Evolutionary conservation across 176 grass and related monocot genomes (phyloP).

Genomic region (Guadua angustifolia): DNA sequence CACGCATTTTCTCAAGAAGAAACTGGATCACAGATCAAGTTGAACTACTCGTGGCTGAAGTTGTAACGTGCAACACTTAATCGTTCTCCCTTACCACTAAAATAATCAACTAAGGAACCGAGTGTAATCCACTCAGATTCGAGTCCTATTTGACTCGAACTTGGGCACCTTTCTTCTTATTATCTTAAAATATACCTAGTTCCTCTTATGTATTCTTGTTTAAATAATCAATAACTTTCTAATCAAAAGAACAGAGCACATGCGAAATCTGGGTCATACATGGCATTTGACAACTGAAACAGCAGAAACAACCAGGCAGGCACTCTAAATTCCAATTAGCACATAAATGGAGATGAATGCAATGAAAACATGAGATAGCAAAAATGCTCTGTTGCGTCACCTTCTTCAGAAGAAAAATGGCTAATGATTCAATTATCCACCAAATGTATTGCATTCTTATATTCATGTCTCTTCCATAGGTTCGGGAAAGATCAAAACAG

Average conservation of each 20-base stretch:
- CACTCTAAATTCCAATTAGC: not conserved
- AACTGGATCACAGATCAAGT: no score
- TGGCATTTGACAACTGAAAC: not conserved
- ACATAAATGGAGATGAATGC: not conserved
- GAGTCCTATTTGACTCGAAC: no score
- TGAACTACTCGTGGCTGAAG: no score
- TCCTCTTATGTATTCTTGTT: no score
- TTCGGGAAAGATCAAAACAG: not conserved
- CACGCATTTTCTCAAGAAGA: no score
- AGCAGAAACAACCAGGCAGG: not conserved
- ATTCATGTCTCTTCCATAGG: not conserved
- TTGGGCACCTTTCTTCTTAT: no score
- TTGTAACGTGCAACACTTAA: no score
- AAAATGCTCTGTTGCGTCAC: not conserved
- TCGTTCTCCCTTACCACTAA: no score
- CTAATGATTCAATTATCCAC: not conserved
- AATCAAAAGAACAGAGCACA: not conserved
- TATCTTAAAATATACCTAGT: no score
- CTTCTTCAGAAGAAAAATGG: not conserved
- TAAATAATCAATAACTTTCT: no score
- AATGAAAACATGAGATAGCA: not conserved
- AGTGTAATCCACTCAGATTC: no score
- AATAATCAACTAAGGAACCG: no score
- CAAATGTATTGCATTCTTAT: constrained; percentile 30
- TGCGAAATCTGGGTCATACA: not conserved